Evolutionary conservation across 495 filamentous ascomycete genomes (phyloP), one percentile per base, ranked within the genome.

Genomic region (Talaromyces borbonicus): DNA sequence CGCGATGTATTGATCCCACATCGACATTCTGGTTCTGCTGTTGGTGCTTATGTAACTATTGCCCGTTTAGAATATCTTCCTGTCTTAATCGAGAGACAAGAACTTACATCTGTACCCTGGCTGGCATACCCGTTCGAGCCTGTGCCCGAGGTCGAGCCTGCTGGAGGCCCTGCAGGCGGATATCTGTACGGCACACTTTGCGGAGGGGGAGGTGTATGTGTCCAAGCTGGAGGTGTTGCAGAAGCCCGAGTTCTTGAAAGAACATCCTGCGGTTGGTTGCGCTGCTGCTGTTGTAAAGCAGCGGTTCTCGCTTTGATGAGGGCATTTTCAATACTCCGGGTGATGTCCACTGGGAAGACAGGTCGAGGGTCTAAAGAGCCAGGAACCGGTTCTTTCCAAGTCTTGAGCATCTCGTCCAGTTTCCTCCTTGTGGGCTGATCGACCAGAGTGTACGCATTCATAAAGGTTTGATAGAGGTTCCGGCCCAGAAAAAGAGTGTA

Each of bases 381-480:
- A 0, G 90, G 87, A 3, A 95, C 87, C 14, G 93, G 87, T 59
- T 94, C 85, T 61, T 95, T 98, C 92, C 92, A 98, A 0, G 92
- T 98, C 67, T 87, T 90, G 41, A 97, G 75, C 85, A 98, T 90
- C 63, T 93, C 89, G 49, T 97, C 90, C 69, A 98, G 80, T 65
- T 92, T 90, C 46, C 80, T 75, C 53, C 92, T 75, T n/a, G 85
- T 86, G 31, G 71, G 68, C 41, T 69, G 69, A 55, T 95, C 88
- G 48, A 96, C 88, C 53, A 92, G 72, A 4, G 80, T 81, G 60
- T 96, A 98, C 43, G 93, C 87, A 52, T 87, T 83, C 89, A 98
- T 96, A 60, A 95, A 98, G 14, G 86, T 95, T 52, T 79, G 75
- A 61, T 87, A 97, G 48, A 98, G 77, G 61, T 90, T 89, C 15